Percentiles rank a stretch among this genome's conserved stretches.
These are phyloP conservation scores for Allium fistulosum DNA, from an alignment of 106 monocot genomes.

Conservation along the genomic window DNA sequence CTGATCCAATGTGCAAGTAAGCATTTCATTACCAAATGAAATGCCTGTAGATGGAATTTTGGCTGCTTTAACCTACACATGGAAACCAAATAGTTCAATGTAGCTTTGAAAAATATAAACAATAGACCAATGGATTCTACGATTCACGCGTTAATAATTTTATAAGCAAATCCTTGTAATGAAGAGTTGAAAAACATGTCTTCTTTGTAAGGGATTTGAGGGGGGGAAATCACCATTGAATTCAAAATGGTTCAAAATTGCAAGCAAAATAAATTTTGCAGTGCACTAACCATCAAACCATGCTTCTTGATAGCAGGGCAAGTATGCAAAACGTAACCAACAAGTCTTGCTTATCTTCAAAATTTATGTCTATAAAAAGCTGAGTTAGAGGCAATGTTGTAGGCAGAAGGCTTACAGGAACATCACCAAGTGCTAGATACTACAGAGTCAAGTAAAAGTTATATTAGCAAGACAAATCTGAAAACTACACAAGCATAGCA, in stretches of 20 bases:
- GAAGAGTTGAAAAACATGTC: too few species aligned
- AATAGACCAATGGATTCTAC: too few species aligned
- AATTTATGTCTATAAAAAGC: neutral
- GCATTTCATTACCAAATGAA: neutral
- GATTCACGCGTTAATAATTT: too few species aligned
- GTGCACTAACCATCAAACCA: neutral
- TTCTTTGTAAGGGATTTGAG: neutral
- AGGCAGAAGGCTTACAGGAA: constrained; percentile 4
- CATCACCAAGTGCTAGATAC: constrained; percentile 4
- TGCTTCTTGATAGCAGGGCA: neutral
- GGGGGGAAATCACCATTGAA: neutral
- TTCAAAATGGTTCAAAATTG: neutral
- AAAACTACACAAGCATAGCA: too few species aligned
- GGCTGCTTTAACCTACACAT: neutral
- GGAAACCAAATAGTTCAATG: too few species aligned
- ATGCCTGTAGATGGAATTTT: neutral
- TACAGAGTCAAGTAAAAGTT: neutral
- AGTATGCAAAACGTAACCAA: constrained; percentile 2
- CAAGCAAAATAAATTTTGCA: neutral
- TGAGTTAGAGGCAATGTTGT: neutral
- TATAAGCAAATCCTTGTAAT: too few species aligned
- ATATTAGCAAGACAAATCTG: neutral
- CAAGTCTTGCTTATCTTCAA: constrained; percentile 3
- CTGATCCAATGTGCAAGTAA: neutral
- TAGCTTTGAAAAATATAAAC: too few species aligned